A percentile compares a stretch with the other conserved stretches of the same genome.
These are phyloP conservation scores for Solanum commersonii DNA, from an alignment of 257 asterid species.

Conservation along the genomic window DNA sequence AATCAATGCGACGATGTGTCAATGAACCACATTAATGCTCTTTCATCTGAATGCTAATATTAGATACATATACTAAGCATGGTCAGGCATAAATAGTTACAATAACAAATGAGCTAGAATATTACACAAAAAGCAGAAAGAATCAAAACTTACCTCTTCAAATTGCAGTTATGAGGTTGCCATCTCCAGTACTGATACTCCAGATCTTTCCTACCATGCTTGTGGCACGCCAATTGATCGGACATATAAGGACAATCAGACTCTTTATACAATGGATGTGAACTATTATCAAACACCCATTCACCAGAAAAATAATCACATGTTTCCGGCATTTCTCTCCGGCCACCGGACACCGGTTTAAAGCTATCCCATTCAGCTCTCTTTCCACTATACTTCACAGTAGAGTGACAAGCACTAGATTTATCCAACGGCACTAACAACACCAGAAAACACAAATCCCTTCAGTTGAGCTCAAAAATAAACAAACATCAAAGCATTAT, in stretches of 20 bases:
- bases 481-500: neutral
- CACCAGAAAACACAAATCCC: neutral
- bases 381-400: conserved; percentile 61
- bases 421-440: conserved; percentile 43
- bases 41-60: neutral
- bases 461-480: neutral
- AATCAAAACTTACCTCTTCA: conserved; percentile 24
- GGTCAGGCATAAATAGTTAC: neutral
- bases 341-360: conserved; percentile 14
- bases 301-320: conserved; percentile 77
- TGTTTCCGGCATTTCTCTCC: conserved; percentile 10
- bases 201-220: conserved; percentile 59
- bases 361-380: conserved; percentile 30
- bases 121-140: neutral
- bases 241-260: conserved; percentile 85
- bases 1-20: neutral
- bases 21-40: neutral
- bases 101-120: neutral
- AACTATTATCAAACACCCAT: conserved; percentile 68
- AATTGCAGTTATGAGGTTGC: conserved; percentile 71
- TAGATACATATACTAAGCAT: neutral
- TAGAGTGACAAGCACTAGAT: conserved; percentile 46
- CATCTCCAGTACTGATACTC: conserved; percentile 73
- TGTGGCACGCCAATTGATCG: conserved; percentile 79
- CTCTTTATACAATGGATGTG: conserved; percentile 63